These are phyloP conservation scores for Russula foetens DNA, from an alignment of 768 basidiomycete species.

Conservation along the genomic window DNA sequence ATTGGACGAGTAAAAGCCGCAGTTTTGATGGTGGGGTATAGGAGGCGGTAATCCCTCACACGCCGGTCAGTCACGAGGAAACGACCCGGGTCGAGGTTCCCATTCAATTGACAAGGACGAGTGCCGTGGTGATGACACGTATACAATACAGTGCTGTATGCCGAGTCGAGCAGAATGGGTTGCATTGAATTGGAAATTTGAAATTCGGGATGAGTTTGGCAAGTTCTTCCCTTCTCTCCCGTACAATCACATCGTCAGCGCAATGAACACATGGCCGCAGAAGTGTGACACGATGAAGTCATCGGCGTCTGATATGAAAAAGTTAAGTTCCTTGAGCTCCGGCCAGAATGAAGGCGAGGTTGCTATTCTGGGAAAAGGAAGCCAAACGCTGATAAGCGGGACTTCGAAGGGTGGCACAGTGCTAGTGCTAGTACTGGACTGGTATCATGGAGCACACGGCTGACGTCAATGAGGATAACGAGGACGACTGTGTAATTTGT, in stretches of 20 bases:
- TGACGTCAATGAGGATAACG: neutral
- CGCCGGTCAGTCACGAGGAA: neutral
- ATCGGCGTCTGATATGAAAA: neutral
- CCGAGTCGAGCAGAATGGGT: no score
- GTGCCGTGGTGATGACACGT: constrained; percentile 6
- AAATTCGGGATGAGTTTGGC: neutral
- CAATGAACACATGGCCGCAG: neutral
- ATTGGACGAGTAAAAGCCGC: neutral
- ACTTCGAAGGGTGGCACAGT: neutral
- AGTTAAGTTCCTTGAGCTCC: neutral
- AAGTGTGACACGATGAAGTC: neutral
- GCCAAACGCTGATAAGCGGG: neutral
- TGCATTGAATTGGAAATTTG: neutral
- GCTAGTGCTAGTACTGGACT: neutral
- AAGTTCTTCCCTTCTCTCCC: neutral
- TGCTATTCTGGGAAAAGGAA: neutral
- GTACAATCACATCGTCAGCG: neutral
- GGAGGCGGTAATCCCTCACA: constrained; percentile 13
- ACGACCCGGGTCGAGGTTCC: neutral
- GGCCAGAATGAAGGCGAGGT: neutral
- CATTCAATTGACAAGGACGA: neutral
- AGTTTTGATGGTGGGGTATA: neutral
- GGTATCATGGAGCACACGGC: neutral
- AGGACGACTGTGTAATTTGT: no score
- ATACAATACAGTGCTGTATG: neutral